Evolutionary conservation across 2,329 filamentous ascomycete genomes (phyloP).

Genomic region (Rhynchosporium agropyri): DNA sequence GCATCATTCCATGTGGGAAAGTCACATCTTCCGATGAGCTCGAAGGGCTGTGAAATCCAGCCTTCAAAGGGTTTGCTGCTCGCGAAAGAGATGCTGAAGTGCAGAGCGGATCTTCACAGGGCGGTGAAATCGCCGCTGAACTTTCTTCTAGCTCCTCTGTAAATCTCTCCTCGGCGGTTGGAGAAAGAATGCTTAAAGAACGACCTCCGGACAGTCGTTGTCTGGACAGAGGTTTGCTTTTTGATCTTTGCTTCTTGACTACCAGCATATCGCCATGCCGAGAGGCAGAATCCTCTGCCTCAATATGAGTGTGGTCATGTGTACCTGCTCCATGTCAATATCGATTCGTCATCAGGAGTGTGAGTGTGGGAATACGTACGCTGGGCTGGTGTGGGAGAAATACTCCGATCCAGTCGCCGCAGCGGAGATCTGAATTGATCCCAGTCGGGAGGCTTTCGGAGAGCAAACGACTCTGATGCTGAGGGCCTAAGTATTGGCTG

Average conservation of each 20-base stretch:
- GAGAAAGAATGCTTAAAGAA: slow-evolving; percentile 35
- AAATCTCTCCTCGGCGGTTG: slow-evolving; percentile 34
- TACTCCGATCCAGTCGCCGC: slow-evolving; percentile 33
- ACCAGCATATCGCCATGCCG: slow-evolving; percentile 26
- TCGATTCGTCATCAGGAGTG: neutral
- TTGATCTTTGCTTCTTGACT: slow-evolving; percentile 38
- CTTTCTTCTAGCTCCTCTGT: slow-evolving; percentile 16
- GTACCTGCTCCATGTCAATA: slow-evolving; percentile 15
- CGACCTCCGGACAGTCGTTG: slow-evolving; percentile 31
- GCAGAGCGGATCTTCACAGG: neutral
- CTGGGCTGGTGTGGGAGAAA: slow-evolving; percentile 44
- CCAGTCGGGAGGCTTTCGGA: slow-evolving; percentile 47
- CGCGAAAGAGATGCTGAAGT: slow-evolving; percentile 2
- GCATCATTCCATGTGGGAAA: slow-evolving; percentile 9
- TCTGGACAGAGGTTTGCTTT: slow-evolving; percentile 29
- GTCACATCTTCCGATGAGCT: slow-evolving; percentile 12
- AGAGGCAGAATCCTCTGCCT: neutral
- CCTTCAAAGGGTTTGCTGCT: neutral
- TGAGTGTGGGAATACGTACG: slow-evolving; percentile 34
- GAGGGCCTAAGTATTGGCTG: slow-evolving; percentile 45
- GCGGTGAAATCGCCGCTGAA: neutral
- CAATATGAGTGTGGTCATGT: neutral
- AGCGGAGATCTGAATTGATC: slow-evolving; percentile 31
- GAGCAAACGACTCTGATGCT: slow-evolving; percentile 47
- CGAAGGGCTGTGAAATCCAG: slow-evolving; percentile 8